Base-by-base conservation (phyloP, 2,329 filamentous ascomycete species). In the Sclerotinia trifoliorum region DNA sequence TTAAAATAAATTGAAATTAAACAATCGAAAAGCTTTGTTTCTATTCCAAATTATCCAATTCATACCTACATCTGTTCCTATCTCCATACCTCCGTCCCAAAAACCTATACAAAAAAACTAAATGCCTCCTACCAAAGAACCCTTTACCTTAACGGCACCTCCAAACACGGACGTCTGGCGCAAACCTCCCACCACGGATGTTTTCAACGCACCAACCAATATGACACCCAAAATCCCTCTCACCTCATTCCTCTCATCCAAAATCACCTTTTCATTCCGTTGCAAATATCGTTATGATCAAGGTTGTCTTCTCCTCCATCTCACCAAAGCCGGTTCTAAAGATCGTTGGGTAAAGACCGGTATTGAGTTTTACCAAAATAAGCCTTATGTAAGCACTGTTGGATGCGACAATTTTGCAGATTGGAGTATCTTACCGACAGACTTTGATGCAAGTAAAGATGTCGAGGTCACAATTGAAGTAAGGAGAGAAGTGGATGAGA, bases 311-410 rank as follows among this genome's bases (percentile, higher is more conserved):
- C 58, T 67, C 21, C 66, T 67, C 10, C 57, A 39, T 17, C 57
- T 67, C n/a, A 54, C 48, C 21, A 44, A 54, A 15, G 1, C 24
- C 11, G 39, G 42, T 19, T 21, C 48, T 0, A 56, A 51, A 19
- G 66, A 62, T n/a, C 57, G 60, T 17, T 67, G 66, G 66, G 10
- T 67, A 1, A 67, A 67, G 39, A 65, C 58, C 10, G 66, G 66
- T 3, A 29, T 67, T n/a, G 66, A 67, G 32, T 48, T 55, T 49
- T 67, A 67, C 24, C 55, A 67, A 24, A 48, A 21, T 1, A 32
- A 39, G 11, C 66, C 58, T 2, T 64, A 39, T 19, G 21, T 67
- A 13, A 62, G 54, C 44, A 67, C 66, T 13, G 66, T 67, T 24
- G 60, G 35, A 15, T 67, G 66, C 17, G 58, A 67, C 2, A 15